Percentiles rank a stretch among this genome's conserved stretches.
phyloP scores from a whole-genome alignment of 495 filamentous ascomycete species.

The Neurospora tetraspora region DNA sequence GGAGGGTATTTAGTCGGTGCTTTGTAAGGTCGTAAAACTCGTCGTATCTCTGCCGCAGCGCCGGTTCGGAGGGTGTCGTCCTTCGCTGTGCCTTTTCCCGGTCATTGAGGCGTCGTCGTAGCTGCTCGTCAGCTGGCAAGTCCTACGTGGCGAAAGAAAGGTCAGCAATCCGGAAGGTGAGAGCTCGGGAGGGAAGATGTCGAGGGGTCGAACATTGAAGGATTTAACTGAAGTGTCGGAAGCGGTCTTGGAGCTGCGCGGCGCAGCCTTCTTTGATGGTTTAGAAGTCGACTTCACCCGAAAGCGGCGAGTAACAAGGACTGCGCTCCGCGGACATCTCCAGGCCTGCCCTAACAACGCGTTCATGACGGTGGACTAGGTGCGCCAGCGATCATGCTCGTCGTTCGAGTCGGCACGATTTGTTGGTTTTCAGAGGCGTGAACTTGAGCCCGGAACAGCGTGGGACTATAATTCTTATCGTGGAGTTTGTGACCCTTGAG shows the following conservation, averaged over 20 bases:
- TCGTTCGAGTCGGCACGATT: neutral
- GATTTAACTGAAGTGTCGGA: neutral
- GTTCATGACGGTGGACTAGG: conserved; percentile 18
- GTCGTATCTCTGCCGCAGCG: conserved; percentile 14
- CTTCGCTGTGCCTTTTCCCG: neutral
- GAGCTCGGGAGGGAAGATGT: too few relatives aligned
- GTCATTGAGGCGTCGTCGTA: neutral
- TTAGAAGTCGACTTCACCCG: conserved; percentile 1
- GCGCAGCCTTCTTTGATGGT: neutral
- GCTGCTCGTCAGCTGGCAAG: neutral
- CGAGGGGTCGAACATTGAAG: neutral
- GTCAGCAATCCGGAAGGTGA: neutral
- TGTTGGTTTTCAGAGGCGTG: neutral
- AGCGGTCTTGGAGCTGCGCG: neutral
- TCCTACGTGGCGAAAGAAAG: neutral
- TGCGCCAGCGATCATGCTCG: conserved; percentile 13
- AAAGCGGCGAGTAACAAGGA: conserved; percentile 4
- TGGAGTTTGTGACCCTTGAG: neutral
- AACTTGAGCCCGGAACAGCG: neutral
- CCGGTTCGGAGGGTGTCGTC: neutral
- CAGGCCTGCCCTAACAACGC: conserved; percentile 13
- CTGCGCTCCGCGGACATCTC: conserved; percentile 9
- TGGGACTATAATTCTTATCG: neutral
- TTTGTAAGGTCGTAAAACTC: conserved; percentile 20
- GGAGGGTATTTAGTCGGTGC: conserved; percentile 7